phyloP scores from a whole-genome alignment of 1,284 basidiomycete genomes.

The Microbotryum scabiosae region DNA sequence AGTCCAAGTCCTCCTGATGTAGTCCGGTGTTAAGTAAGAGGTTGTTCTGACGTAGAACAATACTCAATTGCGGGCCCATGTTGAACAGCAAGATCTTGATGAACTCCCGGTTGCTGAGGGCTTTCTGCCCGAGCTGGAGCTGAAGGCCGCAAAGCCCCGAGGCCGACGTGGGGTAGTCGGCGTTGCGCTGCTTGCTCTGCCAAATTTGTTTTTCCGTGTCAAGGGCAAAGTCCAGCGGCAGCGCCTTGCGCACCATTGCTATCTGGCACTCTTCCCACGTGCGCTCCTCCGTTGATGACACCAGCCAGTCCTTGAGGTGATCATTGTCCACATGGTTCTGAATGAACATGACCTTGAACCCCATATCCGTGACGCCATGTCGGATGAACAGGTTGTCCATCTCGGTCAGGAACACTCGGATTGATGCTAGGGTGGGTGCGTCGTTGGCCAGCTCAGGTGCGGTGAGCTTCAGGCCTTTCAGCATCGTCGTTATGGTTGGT shows the following conservation, averaged over 20 bases:
- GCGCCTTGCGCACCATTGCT: not conserved
- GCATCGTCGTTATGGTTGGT: no score
- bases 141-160: slow-evolving; percentile 3
- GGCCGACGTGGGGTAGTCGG: no score
- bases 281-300: not conserved
- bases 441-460: no score
- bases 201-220: not conserved
- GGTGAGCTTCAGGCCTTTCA: no score
- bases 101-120: not conserved
- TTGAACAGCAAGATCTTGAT: slow-evolving; percentile 3
- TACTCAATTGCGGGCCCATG: slow-evolving; percentile 3
- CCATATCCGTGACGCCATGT: no score
- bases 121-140: not conserved
- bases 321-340: not conserved
- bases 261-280: slow-evolving; percentile 1
- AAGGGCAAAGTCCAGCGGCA: slow-evolving; percentile 3
- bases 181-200: not conserved
- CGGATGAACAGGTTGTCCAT: no score
- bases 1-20: no score
- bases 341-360: no score
- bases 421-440: no score
- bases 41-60: not conserved
- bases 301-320: not conserved
- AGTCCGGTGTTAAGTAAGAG: no score
- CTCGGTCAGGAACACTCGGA: no score